These are phyloP conservation scores for Aspergillus ibericus DNA, from an alignment of 2,329 filamentous ascomycete genomes.

Conservation along the genomic window DNA sequence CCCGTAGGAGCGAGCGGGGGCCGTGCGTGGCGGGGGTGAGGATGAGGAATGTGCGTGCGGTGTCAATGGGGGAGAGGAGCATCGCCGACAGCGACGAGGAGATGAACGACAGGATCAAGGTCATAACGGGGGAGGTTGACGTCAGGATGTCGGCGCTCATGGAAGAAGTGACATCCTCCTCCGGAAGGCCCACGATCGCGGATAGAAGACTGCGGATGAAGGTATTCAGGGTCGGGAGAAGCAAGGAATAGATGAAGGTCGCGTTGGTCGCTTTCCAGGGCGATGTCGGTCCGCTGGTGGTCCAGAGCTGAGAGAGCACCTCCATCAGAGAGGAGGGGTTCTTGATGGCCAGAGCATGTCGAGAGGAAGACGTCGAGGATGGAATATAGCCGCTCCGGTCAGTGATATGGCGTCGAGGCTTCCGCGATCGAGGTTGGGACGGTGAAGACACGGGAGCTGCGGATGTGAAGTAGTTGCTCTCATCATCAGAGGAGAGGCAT, in stretches of 20 bases:
- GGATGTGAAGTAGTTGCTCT: slow-evolving; percentile 82
- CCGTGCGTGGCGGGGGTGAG: slow-evolving; percentile 75
- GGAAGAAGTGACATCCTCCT: slow-evolving; percentile 59
- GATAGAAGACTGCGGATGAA: slow-evolving; percentile 91
- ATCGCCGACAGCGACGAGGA: slow-evolving; percentile 71
- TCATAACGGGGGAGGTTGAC: slow-evolving; percentile 78
- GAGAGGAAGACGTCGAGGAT: slow-evolving; percentile 40
- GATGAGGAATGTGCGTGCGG: slow-evolving; percentile 83
- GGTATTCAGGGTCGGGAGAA: slow-evolving; percentile 83
- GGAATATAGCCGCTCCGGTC: slow-evolving; percentile 49
- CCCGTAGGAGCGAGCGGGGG: slow-evolving; percentile 74
- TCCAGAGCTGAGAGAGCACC: slow-evolving; percentile 83
- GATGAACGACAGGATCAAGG: slow-evolving; percentile 69
- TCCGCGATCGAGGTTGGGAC: slow-evolving; percentile 41
- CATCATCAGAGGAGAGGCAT: slow-evolving; percentile 64
- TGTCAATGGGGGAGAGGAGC: slow-evolving; percentile 81
- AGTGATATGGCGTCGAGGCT: slow-evolving; percentile 42
- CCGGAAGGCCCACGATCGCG: slow-evolving; percentile 84
- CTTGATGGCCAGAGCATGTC: slow-evolving; percentile 69
- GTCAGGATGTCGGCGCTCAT: slow-evolving; percentile 72
- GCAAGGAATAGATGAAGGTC: slow-evolving; percentile 85
- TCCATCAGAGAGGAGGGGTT: slow-evolving; percentile 80
- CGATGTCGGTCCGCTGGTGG: slow-evolving; percentile 83
- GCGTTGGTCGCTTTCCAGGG: slow-evolving; percentile 93
- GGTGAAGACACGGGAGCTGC: slow-evolving; percentile 47